Base-by-base conservation (phyloP, 1,284 basidiomycete genomes). In the Ceratobasidium theobromae region DNA sequence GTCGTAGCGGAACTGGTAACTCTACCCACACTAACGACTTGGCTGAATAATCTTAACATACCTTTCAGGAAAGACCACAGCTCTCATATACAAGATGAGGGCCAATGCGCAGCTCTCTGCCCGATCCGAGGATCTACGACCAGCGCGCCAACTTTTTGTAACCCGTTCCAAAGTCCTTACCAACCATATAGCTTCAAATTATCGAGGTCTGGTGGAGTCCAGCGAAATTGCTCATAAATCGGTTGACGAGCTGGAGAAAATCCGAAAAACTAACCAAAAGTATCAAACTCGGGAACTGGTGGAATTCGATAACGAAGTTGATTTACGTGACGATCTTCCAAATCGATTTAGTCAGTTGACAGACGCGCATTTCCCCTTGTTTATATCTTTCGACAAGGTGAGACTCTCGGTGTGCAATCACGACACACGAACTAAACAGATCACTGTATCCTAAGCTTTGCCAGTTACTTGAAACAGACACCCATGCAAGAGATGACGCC, bases 341-440 rank as follows among this genome's bases (percentile, higher is more conserved):
- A 70, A 72, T 18, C 77, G 74, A n/a, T 89, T 84, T 69, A 84
- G 85, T 43, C 78, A 81, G 14, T 75, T 90, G 2, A 71, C 77
- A 28, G 86, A 86, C 32, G 72, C 77, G 0, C 83, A 91, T 72
- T 91, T 89, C 67, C 89, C 88, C 0, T 73, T 90, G 66, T 91
- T 91, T 68, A 72, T 88, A 6, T 87, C 86, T 0, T 86, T 84
- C 52, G 82, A 88, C 68, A 78, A 80, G 67, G 88, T 87, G 68
- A 40, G 77, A 69, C 16, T 66, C 2, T 55, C 25, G 1, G 18
- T 40, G 12, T 21, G 18, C 33, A 4, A 21, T 40, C 5, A 48
- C 6, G 21, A 30, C 12, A 60, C 41, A 40, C 16, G 38, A 9
- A 23, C 12, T 23, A 45, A 25, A 41, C 12, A 2, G 4, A 18